A percentile compares a stretch with the other conserved stretches of the same genome.
Evolutionary conservation across 768 basidiomycete species (phyloP).

Genomic region (Candolleomyces eurysporus): DNA sequence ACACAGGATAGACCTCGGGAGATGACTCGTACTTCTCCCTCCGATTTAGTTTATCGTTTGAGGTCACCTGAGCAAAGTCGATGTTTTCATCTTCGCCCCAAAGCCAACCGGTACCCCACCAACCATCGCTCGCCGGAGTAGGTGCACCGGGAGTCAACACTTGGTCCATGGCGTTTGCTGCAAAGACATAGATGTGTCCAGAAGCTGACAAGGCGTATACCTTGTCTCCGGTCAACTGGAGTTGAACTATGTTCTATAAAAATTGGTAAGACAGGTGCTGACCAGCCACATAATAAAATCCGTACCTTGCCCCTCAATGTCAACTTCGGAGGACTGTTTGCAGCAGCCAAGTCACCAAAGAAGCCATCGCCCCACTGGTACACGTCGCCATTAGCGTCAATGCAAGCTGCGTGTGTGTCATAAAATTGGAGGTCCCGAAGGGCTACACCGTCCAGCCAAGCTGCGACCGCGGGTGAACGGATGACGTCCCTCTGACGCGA

Average conservation of each 20-base stretch:
- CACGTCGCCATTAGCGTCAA: conserved; percentile 77
- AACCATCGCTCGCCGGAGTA: conserved; percentile 46
- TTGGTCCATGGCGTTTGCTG: conserved; percentile 51
- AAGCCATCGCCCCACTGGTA: conserved; percentile 82
- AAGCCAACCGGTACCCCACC: conserved; percentile 63
- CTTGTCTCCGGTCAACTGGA: conserved; percentile 58
- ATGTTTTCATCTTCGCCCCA: conserved; percentile 50
- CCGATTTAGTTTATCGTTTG: conserved; percentile 53
- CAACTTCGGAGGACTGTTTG: conserved; percentile 36
- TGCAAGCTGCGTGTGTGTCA: conserved; percentile 65
- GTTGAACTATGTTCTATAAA: conserved; percentile 61
- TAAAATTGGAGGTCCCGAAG: conserved; percentile 73
- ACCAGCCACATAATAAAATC: conserved; percentile 1
- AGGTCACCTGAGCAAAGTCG: conserved; percentile 60
- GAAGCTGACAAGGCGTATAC: conserved; percentile 79
- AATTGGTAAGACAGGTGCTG: background rate
- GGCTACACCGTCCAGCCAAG: conserved; percentile 66
- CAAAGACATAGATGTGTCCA: conserved; percentile 72
- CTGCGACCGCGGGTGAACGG: conserved; percentile 46
- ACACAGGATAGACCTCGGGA: background rate
- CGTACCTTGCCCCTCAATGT: conserved; percentile 66
- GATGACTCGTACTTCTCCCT: conserved; percentile 58
- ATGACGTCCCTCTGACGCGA: conserved; percentile 37
- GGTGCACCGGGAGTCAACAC: conserved; percentile 32
- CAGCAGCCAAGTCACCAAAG: conserved; percentile 29